phyloP scores from a whole-genome alignment of 1,284 basidiomycete genomes.

The Trichosporon coremiiforme region DNA sequence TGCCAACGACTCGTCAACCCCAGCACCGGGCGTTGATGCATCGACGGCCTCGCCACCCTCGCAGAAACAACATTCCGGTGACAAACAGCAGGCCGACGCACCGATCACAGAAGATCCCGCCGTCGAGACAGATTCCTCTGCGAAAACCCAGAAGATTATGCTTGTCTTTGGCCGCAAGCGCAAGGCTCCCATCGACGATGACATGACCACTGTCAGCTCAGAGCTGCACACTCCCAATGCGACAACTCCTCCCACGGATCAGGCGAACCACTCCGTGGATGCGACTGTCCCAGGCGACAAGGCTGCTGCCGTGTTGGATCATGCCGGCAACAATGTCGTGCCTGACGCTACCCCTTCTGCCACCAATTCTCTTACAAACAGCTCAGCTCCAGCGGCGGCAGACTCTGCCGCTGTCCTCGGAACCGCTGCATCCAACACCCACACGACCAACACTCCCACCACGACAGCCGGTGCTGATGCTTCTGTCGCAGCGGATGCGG shows the following conservation, averaged over 20 bases:
- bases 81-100: slow-evolving; percentile 16
- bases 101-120: slow-evolving; percentile 12
- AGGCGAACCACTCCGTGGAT: background rate
- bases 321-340: slow-evolving; percentile 16
- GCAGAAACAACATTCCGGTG: slow-evolving; percentile 9
- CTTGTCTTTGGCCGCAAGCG: slow-evolving; percentile 26
- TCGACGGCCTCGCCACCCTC: slow-evolving; percentile 7
- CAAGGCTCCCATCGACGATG: slow-evolving; percentile 26
- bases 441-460: slow-evolving; percentile 7
- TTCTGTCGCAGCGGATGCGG: slow-evolving; percentile 10
- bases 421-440: slow-evolving; percentile 6
- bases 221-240: slow-evolving; percentile 22
- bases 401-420: background rate
- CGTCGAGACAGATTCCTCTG: slow-evolving; percentile 10
- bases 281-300: slow-evolving; percentile 13
- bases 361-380: slow-evolving; percentile 12
- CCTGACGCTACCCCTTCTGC: slow-evolving; percentile 16
- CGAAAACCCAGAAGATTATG: slow-evolving; percentile 21
- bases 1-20: background rate
- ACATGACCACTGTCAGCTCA: slow-evolving; percentile 21
- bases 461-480: slow-evolving; percentile 15
- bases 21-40: background rate
- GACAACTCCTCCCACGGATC: slow-evolving; percentile 16
- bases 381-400: background rate
- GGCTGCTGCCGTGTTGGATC: slow-evolving; percentile 16